Evolutionary conservation across 306 rosid species (phyloP), one percentile per base, ranked within the genome.

Genomic region (Sicyos edulis): DNA sequence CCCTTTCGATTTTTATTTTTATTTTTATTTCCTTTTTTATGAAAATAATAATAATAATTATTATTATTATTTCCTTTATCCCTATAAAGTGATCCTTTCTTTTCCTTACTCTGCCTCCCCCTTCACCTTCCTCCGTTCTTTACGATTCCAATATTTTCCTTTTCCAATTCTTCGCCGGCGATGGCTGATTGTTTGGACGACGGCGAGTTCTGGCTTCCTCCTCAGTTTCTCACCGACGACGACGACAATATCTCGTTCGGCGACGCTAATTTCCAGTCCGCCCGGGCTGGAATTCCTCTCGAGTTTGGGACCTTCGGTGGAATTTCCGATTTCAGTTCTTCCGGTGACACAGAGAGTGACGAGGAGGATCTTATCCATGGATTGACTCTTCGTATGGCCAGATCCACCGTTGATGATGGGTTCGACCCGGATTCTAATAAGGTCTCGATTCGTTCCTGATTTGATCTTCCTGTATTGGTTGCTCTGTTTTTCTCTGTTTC

Each of bases 141-240:
- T 53, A 20, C 6, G 20, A 63, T 63, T 63, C 19, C 70, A 10
- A 19, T 1, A n/a, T 29, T 64, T 40, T 52, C n/a, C 10, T 3
- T 22, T 12, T 50, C 55, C 2, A 44, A 0, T 64, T 34, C 17
- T 4, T 29, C 13, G 47, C 6, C 49, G 10, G 20, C 51, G 4
- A 65, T 65, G 89, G 83, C 92, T 17, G 91, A 84, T 0, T 73
- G 56, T 52, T 65, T 88, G 34, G 87, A 83, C 54, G 96, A 87
- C 81, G 89, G 84, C 0, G 92, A 83, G 81, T 93, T 90, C 57
- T 90, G 97, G 97, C 83, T 90, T 0, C 97, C 96, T 0, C 79
- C 86, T n/a, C 81, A 87, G 86, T 85, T 93, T 51, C 91, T 93
- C 6, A 52, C 78, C n/a, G 92, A 92, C 21, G 88, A 86, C 6